Conservation (phyloP, 83 land plant genomes). For the Picea engelmannii region DNA sequence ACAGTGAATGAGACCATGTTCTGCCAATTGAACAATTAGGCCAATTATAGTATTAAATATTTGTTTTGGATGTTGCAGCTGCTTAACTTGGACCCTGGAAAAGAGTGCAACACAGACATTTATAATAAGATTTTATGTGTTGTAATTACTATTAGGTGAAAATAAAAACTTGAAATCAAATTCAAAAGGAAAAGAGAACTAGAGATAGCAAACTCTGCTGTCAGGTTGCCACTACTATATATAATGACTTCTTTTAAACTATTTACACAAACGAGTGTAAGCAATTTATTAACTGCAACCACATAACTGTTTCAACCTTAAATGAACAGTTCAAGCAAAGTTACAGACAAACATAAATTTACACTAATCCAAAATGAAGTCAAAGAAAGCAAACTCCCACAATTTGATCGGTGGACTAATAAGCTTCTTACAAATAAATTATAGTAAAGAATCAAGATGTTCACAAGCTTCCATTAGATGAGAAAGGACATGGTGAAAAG, state of each 20-base stretch:
- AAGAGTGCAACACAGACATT: neutral
- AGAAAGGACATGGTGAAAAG: neutral
- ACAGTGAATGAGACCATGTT: slow-evolving; percentile 98
- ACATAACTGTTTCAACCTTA: neutral
- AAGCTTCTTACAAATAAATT: neutral
- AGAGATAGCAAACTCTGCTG: neutral
- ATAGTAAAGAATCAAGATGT: neutral
- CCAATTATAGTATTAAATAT: slow-evolving; percentile 86
- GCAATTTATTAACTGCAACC: neutral
- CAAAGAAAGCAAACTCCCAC: neutral
- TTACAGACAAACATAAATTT: neutral
- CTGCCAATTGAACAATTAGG: slow-evolving; percentile 85
- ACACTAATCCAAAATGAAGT: neutral
- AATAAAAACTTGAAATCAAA: neutral
- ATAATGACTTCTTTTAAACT: neutral
- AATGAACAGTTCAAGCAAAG: too few relatives aligned
- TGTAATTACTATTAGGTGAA: neutral
- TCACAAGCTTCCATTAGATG: neutral
- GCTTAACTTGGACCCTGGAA: slow-evolving; percentile 89
- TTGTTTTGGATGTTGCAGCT: slow-evolving; percentile 72
- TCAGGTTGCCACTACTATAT: neutral
- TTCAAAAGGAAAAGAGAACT: neutral
- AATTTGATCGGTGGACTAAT: neutral
- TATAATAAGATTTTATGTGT: neutral
- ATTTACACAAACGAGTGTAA: neutral